Conservation (phyloP, 345 rosid genomes). For the Eucalyptus shirleyi region DNA sequence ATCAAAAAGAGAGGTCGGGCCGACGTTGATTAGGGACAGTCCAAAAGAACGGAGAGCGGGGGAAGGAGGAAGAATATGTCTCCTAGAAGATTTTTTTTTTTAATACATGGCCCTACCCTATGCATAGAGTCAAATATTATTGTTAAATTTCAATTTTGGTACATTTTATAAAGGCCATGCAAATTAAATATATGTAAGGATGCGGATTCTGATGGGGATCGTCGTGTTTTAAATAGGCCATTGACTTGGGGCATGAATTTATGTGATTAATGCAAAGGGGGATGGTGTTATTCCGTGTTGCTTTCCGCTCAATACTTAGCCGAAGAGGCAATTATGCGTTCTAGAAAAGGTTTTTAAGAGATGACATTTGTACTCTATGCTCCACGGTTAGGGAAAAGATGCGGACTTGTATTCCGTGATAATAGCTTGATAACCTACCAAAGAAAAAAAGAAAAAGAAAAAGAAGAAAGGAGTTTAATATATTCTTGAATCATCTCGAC, state of each 20-base stretch:
- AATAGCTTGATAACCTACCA: neutral
- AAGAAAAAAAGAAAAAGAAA: no score
- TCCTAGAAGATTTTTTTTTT: neutral
- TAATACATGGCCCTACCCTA: neutral
- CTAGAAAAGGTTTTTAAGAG: neutral
- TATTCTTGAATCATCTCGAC: neutral
- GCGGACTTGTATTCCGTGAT: neutral
- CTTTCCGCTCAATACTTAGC: neutral
- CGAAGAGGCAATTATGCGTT: neutral
- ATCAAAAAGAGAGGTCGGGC: neutral
- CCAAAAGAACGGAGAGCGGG: neutral
- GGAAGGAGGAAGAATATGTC: neutral
- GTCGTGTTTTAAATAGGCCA: neutral
- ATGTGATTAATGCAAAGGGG: neutral
- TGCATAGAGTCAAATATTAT: neutral
- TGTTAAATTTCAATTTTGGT: neutral
- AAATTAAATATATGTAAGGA: neutral
- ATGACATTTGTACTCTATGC: neutral
- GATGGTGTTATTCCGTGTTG: neutral
- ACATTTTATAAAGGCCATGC: neutral
- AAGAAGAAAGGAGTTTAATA: neutral
- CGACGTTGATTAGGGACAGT: neutral
- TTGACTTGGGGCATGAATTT: neutral
- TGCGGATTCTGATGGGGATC: neutral
- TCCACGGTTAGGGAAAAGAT: neutral